Evolutionary conservation across 495 filamentous ascomycete species (phyloP).

Genomic region (Penicillium pancosmium): DNA sequence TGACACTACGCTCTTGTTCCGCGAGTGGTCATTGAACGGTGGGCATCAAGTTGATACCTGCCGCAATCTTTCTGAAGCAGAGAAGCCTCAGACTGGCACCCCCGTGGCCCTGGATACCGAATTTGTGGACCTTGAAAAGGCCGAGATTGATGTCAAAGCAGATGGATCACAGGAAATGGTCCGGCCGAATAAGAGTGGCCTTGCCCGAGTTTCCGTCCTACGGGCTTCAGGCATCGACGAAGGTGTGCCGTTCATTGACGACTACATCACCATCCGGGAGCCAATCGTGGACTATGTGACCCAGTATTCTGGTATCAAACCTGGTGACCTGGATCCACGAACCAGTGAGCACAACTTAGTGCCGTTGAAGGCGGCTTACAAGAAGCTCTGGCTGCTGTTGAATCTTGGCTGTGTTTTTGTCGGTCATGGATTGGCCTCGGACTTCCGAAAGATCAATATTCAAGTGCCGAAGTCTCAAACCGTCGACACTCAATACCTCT

Average conservation of each 20-base stretch:
- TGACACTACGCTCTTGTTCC: constrained; percentile 81
- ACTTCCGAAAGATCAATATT: constrained; percentile 98
- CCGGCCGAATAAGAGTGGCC: constrained; percentile 77
- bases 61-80: constrained; percentile 62
- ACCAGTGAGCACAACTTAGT: constrained; percentile 79
- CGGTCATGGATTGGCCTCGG: constrained; percentile 87
- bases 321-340: constrained; percentile 76
- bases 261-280: constrained; percentile 90
- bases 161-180: constrained; percentile 87
- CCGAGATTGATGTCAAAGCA: constrained; percentile 90
- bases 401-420: constrained; percentile 94
- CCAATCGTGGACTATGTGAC: constrained; percentile 96
- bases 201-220: constrained; percentile 87
- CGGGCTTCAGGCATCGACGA: constrained; percentile 74
- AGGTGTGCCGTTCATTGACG: constrained; percentile 89
- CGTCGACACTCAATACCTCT: constrained; percentile 89
- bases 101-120: constrained; percentile 93
- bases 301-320: constrained; percentile 84
- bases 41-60: constrained; percentile 46
- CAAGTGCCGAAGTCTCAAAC: constrained; percentile 89
- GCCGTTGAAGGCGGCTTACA: constrained; percentile 88
- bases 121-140: constrained; percentile 87
- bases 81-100: constrained; percentile 68
- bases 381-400: constrained; percentile 94
- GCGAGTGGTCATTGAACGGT: constrained; percentile 64